Base-by-base conservation (phyloP, 148 eudicot species). In the Nyssa sinensis region DNA sequence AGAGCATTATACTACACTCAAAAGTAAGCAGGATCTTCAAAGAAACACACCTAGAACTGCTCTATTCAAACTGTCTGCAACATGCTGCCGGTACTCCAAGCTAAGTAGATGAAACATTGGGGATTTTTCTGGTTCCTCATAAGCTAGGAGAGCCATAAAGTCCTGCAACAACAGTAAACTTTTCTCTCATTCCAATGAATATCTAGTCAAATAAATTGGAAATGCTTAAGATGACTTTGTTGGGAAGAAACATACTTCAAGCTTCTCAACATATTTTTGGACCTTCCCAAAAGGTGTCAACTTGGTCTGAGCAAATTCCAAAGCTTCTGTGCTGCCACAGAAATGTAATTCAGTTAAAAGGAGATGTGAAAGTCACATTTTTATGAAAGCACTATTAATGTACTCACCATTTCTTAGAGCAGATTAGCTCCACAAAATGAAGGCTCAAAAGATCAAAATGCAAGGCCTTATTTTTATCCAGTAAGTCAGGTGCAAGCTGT, bases 61-160 rank as follows among this genome's bases (percentile, higher is more conserved):
- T 78, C 87, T 84, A 58, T 95, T 95, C 81, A 95, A 82, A 77
- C 81, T 79, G 67, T 95, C 98, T 8, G 91, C 91, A 35, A 90
- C 82, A 69, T 84, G 83, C 72, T 89, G 97, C 75, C 91, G 81
- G 70, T 88, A 83, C 16, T 89, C 97, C 30, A 67, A 60, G 82
- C 88, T 84, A 35, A 92, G 80, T 11, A 95, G 86, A 84, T 89
- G 91, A 78, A 90, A 95, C 91, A 88, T 88, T 14, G 98, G 98
- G 33, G 96, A 90, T 63, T 84, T 95, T 82, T 92, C 96, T 73
- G 98, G 98, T 74, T 95, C 97, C 68, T 82, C 88, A 68, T 92
- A 95, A 72, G 98, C 97, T 76, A 95, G 86, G 75, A 92, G 85
- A 68, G 97, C 92, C 90, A 90, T 80, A 58, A 90, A 81, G 74